These are phyloP conservation scores for Saraca asoca DNA, from an alignment of 331 rosid genomes.

Conservation along the genomic window DNA sequence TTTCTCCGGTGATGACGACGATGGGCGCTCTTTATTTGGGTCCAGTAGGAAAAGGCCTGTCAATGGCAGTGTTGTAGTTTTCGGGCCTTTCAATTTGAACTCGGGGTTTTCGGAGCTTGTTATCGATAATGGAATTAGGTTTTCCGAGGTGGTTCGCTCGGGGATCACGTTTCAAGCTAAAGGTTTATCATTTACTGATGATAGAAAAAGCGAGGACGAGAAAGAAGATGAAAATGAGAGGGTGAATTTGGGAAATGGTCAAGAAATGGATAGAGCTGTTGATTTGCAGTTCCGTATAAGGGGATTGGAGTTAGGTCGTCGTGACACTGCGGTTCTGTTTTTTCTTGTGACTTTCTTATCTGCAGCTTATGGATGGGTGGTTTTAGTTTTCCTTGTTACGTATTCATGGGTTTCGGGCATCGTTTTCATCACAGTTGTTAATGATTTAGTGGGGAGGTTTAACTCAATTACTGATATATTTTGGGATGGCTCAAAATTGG, in stretches of 20 bases:
- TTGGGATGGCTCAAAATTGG: constrained; percentile 83
- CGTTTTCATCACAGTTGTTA: constrained; percentile 68
- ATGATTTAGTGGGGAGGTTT: constrained; percentile 69
- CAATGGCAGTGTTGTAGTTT: constrained; percentile 53
- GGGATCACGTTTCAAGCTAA: constrained; percentile 57
- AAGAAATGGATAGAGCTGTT: constrained; percentile 47
- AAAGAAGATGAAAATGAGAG: constrained; percentile 28
- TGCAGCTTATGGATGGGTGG: constrained; percentile 89
- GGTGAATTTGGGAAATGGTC: constrained; percentile 44
- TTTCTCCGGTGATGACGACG: constrained; percentile 85
- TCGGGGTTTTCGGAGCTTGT: constrained; percentile 70
- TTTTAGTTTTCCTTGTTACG: constrained; percentile 76
- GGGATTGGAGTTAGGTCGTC: constrained; percentile 73
- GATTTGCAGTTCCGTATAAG: constrained; percentile 66
- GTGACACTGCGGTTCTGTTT: constrained; percentile 65
- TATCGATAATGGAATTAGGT: constrained; percentile 71
- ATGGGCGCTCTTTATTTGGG: constrained; percentile 61
- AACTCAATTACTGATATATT: constrained; percentile 53
- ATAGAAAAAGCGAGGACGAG: constrained; percentile 7
- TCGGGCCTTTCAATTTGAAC: constrained; percentile 40
- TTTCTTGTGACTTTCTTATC: constrained; percentile 75
- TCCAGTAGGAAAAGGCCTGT: constrained; percentile 38
- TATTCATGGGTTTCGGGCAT: constrained; percentile 84
- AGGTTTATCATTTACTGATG: constrained; percentile 33
- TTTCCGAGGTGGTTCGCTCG: constrained; percentile 67